Base-by-base conservation (phyloP, 495 filamentous ascomycete species). In the Penicillium pulvis region DNA sequence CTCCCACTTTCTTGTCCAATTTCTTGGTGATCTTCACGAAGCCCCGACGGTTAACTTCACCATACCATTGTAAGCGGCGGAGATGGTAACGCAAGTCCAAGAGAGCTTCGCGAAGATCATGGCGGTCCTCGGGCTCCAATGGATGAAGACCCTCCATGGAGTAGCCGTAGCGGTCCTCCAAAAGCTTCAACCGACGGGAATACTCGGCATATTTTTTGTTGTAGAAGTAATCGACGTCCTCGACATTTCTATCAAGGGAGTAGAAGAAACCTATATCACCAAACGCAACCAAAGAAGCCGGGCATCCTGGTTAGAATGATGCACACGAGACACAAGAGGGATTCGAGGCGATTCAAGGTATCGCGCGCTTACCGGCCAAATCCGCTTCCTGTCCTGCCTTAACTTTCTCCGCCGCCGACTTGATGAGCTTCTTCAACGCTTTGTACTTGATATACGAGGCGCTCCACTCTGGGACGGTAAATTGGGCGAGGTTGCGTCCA, bases 21-120 rank as follows among this genome's bases (percentile, higher is more conserved):
- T 98, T 98, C 79, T 97, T 98, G 20, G 92, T 93, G 73, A 98
- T 98, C 76, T 98, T 98, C 64, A 95, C 82, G 65, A 98, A 98
- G 0, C 94, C 94, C 57, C 90, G 83, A 36, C 93, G 83, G 67
- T 98, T 98, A 63, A 98, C 92, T 75, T 98, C 94, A 28, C 92
- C 95, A 61, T 97, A 98, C 93, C 93, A 97, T 73, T 95, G 90
- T 58, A 98, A 79, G 61, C 97, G 97, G 44, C 93, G 83, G 56
- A 97, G 72, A 59, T 94, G 90, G 49, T 87, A 87, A 44, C 94
- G 83, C 51, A 97, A 81, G 67, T 98, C 94, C 30, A 97, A 82
- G 50, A 97, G 79, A 36, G 93, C 90, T 39, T 87, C 89, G 77
- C 93, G 87, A 42, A 98, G 82, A 70, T 98, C 94, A 66, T 94